Evolutionary conservation across 768 basidiomycete genomes (phyloP), one percentile per base, ranked within the genome.

Genomic region (Leccinum uliginosum): DNA sequence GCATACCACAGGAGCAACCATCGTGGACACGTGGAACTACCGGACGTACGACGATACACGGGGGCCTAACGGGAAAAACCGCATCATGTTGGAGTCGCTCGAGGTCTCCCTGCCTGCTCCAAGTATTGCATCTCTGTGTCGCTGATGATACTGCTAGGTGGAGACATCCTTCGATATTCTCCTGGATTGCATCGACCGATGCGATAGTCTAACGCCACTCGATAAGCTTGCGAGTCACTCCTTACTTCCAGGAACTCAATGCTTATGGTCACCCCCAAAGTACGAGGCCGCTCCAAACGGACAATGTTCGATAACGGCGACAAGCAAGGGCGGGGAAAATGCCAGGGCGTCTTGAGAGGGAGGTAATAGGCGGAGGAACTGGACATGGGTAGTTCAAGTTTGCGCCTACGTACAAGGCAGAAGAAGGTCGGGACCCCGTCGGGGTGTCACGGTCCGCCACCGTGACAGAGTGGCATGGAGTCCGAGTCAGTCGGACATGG

Each of bases 1-100:
- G 17, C 83, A 86, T 59, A 82, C 87, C 2, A 73, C 76, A 12
- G 93, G 92, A 6, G 86, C 92, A 65, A 93, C 93, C 0, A 79
- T 91, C 3, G 88, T 92, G 2, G 91, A 95, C 62, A 63, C 91
- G 3, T 91, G 83, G 81, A 75, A 80, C 56, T 89, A 86, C 71
- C 72, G 70, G 15, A 50, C 70, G 8, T 83, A 78, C 59, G 83
- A 88, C 59, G 73, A 84, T 61, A 77, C 78, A 0, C 94, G 92
- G 92, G 90, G 91, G 0, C 64, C 75, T 3, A 70, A 71, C 15
- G 88, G 89, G 6, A 89, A 84, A 70, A 95, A 94, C 61, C 92
- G 91, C 55, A 59, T 83, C 1, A 85, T 94, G 12, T 80, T 84
- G 9, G 79, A 87, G 62, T 72, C 78, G 9, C 70, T 93, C 23